Evolutionary conservation across 2,329 filamentous ascomycete species (phyloP).

Genomic region (Escovopsis sp.): DNA sequence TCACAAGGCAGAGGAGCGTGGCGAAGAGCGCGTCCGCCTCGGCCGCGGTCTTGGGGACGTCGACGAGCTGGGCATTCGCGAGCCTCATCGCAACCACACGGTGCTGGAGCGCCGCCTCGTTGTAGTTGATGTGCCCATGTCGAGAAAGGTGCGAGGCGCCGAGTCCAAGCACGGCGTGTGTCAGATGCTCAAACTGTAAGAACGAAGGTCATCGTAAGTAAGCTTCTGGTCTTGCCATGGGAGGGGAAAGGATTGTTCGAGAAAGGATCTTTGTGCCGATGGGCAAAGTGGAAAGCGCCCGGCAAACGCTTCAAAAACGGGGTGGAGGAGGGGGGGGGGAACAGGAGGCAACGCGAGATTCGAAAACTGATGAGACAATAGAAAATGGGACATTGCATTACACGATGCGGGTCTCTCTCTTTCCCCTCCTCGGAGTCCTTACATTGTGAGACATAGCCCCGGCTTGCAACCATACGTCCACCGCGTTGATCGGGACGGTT

Average conservation of each 20-base stretch:
- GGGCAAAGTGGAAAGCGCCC: neutral
- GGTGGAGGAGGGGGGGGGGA: too few relatives aligned
- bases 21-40: slow-evolving; percentile 24
- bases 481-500: slow-evolving; percentile 18
- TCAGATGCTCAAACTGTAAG: slow-evolving; percentile 20
- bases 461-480: slow-evolving; percentile 19
- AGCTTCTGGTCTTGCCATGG: too few relatives aligned
- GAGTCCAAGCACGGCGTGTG: slow-evolving; percentile 23
- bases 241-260: too few relatives aligned
- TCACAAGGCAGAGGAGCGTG: slow-evolving; percentile 19
- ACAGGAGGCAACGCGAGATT: neutral
- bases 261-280: neutral
- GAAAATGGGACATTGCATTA: too few relatives aligned
- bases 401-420: too few relatives aligned
- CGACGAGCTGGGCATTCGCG: slow-evolving; percentile 19
- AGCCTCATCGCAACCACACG: slow-evolving; percentile 20
- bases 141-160: slow-evolving; percentile 23
- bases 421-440: slow-evolving; percentile 1
- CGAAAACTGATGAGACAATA: neutral
- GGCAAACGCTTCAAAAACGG: neutral
- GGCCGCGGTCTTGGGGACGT: slow-evolving; percentile 11
- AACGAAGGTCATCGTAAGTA: neutral
- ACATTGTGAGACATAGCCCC: slow-evolving; percentile 22
- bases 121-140: slow-evolving; percentile 13
- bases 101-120: slow-evolving; percentile 19